These are phyloP conservation scores for Fraxinus excelsior DNA, from an alignment of 257 asterid genomes.

Conservation along the genomic window DNA sequence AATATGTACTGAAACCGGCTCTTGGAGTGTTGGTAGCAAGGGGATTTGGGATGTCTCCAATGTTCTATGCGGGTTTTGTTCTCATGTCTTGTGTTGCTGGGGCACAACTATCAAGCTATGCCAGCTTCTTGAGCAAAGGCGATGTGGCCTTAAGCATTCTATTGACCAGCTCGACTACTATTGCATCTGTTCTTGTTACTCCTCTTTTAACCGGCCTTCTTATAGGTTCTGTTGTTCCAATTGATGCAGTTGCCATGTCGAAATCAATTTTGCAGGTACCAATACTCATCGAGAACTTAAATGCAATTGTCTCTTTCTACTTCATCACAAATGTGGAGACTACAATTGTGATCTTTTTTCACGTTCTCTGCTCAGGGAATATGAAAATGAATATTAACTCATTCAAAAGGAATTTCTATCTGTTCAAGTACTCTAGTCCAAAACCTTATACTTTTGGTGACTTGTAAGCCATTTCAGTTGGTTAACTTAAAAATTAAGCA, in stretches of 20 bases:
- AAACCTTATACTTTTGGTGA: neutral
- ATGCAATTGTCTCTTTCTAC: neutral
- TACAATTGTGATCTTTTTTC: no score
- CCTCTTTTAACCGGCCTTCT: slow-evolving; percentile 91
- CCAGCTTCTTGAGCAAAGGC: slow-evolving; percentile 93
- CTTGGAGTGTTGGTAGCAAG: slow-evolving; percentile 83
- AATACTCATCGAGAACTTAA: neutral
- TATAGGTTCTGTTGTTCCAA: slow-evolving; percentile 95
- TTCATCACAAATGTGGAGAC: no score
- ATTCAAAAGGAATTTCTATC: no score
- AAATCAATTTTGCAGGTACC: slow-evolving; percentile 92
- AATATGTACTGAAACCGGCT: slow-evolving; percentile 74
- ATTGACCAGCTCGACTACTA: slow-evolving; percentile 86
- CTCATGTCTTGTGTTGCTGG: slow-evolving; percentile 93
- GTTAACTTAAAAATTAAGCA: no score
- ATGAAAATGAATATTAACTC: no score
- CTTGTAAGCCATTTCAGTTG: neutral
- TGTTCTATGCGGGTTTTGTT: slow-evolving; percentile 79
- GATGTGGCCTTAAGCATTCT: slow-evolving; percentile 95
- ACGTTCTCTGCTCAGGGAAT: no score
- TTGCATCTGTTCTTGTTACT: slow-evolving; percentile 83
- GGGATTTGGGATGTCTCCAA: slow-evolving; percentile 76
- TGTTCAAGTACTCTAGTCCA: neutral
- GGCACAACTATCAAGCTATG: slow-evolving; percentile 96
- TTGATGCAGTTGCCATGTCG: slow-evolving; percentile 94